phyloP scores from a whole-genome alignment of 2,329 filamentous ascomycete species.

The Alternaria sp. region DNA sequence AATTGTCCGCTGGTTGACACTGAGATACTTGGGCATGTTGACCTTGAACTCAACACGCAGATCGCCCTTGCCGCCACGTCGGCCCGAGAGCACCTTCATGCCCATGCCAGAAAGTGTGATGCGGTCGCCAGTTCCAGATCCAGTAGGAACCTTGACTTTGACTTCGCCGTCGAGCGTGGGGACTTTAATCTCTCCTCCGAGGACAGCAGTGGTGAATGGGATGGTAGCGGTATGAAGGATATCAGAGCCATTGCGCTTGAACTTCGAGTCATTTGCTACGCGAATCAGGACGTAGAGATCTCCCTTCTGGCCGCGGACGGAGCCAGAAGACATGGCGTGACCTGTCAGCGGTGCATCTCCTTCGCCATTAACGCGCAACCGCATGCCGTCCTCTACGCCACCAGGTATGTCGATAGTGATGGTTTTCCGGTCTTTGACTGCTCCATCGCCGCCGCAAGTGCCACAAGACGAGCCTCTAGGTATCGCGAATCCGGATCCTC shows the following conservation, averaged over 20 bases:
- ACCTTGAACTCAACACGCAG: constrained; percentile 95
- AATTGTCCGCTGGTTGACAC: constrained; percentile 88
- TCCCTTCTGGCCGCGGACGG: constrained; percentile 72
- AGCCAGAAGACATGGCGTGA: constrained; percentile 68
- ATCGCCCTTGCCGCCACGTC: constrained; percentile 76
- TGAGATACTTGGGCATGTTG: constrained; percentile 92
- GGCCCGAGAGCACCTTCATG: constrained; percentile 78
- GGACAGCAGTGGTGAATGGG: constrained; percentile 88
- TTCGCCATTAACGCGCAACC: constrained; percentile 82
- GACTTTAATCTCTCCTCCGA: constrained; percentile 88
- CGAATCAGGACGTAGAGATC: constrained; percentile 92
- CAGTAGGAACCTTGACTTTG: constrained; percentile 88
- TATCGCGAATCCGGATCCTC: constrained; percentile 77
- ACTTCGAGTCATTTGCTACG: constrained; percentile 89
- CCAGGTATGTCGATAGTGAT: constrained; percentile 92
- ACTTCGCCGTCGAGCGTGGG: constrained; percentile 92
- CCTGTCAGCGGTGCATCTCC: constrained; percentile 87
- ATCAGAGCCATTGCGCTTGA: constrained; percentile 86
- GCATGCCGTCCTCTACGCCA: constrained; percentile 97
- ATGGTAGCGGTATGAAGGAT: constrained; percentile 92
- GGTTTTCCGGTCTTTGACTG: constrained; percentile 81
- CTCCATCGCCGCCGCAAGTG: constrained; percentile 82
- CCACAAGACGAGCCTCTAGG: constrained; percentile 84
- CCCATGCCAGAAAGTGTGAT: constrained; percentile 90
- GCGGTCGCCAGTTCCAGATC: constrained; percentile 90